Evolutionary conservation across 352 stramenopile species (phyloP), one percentile per base, ranked within the genome.

Genomic region (Phytophthora pisi): DNA sequence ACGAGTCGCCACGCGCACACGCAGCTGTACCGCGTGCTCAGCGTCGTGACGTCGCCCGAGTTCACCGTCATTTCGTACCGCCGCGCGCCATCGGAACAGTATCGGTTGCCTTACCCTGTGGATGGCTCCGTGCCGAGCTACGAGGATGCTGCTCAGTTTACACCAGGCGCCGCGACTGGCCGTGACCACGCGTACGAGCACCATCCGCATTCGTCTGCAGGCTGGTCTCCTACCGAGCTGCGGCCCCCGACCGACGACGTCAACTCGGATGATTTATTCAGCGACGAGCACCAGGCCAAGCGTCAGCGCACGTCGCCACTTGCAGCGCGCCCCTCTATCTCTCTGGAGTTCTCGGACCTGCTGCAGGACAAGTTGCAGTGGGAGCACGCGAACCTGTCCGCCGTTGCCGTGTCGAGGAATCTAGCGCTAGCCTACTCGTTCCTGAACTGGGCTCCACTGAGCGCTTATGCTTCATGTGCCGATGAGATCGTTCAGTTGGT

Each of bases 21-120:
- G 16, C 53, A 70, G 24, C 45, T 80, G n/a, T 78, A 81, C 28
- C 75, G 74, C 46, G 70, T 88, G 15, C 54, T 78, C 10, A 61
- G 74, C 34, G 61, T 84, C 30, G 66, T 84, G 34, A 43, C 68
- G 7, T 88, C 80, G 11, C 77, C 80, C 1, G 72, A 84, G 51
- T 86, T 88, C 42, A 86, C 77, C 0, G 73, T 88, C 65, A 86
- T 86, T 50, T 88, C 80, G 13, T 88, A 85, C 53, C 70, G 80
- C 11, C 77, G 80, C 30, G 73, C 80, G 24, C 61, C 75, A 10
- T 55, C 60, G 16, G 51, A 55, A 28, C 26, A 55, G 10, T 24
- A 36, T 16, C 50, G 61, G 60, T n/a, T 18, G 10, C 38, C 38
- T 7, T 40, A 40, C 34, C 9, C 3, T 38, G 38, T 7, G 38